Evolutionary conservation across 176 grass and related monocot species (phyloP).

Genomic region (Stipa capillata): DNA sequence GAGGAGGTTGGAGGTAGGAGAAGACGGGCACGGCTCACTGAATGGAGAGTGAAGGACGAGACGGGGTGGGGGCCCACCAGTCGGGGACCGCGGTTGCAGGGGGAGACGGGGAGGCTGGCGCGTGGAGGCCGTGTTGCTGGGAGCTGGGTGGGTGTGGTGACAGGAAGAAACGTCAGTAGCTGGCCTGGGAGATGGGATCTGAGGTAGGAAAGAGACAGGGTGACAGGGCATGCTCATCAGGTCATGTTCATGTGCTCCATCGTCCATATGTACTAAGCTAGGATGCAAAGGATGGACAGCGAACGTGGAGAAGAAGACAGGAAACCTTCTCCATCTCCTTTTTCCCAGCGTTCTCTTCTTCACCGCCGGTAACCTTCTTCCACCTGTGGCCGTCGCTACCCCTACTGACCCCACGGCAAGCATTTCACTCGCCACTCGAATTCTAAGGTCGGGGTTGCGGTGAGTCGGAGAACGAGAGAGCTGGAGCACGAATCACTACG

Average conservation of each 20-base stretch:
- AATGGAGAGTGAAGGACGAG: constrained; percentile 8
- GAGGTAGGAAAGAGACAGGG: not conserved
- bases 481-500: no score
- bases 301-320: not conserved
- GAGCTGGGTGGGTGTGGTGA: not conserved
- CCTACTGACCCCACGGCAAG: no score
- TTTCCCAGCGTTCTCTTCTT: no score
- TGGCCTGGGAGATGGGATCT: not conserved
- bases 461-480: no score
- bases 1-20: not conserved
- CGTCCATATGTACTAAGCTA: not conserved
- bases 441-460: no score
- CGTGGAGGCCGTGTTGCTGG: not conserved
- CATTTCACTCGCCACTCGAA: no score
- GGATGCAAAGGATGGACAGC: not conserved
- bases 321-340: no score
- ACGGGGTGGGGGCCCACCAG: not conserved
- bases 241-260: not conserved
- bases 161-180: not conserved
- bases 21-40: constrained; percentile 28
- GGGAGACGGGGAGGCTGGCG: not conserved
- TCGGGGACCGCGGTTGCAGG: not conserved
- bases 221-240: not conserved
- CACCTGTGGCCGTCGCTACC: no score
- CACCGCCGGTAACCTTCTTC: no score